These are phyloP conservation scores for Zygotorulaspora danielsina DNA, from an alignment of 805 yeast genomes.

Conservation along the genomic window DNA sequence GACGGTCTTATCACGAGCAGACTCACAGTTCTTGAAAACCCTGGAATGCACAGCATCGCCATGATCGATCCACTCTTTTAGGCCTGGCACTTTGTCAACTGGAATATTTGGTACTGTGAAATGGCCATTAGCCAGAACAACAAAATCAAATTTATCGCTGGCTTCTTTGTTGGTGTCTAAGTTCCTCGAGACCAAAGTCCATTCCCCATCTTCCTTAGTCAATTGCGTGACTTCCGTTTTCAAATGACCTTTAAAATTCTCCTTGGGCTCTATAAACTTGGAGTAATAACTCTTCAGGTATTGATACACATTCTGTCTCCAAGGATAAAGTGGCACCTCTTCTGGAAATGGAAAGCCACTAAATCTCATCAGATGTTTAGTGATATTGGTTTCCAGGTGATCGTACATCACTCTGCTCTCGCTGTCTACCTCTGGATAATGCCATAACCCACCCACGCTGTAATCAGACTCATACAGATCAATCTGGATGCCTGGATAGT, in stretches of 20 bases:
- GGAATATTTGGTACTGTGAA: conserved; percentile 41
- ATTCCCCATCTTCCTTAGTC: conserved; percentile 16
- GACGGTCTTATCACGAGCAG: conserved; percentile 35
- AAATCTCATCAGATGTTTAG: conserved; percentile 62
- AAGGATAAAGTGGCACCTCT: conserved; percentile 50
- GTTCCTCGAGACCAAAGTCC: conserved; percentile 13
- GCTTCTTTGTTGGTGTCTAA: conserved; percentile 22
- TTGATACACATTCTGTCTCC: conserved; percentile 53
- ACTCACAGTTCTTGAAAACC: conserved; percentile 34
- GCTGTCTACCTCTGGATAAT: conserved; percentile 39
- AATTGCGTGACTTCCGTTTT: conserved; percentile 23
- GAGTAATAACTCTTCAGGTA: conserved; percentile 57
- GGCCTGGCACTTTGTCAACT: conserved; percentile 32
- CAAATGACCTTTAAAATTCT: conserved; percentile 31
- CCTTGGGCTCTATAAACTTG: conserved; percentile 23
- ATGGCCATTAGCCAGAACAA: conserved; percentile 45
- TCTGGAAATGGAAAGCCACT: conserved; percentile 48
- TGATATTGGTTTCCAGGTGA: conserved; percentile 65
- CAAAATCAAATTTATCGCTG: conserved; percentile 38
- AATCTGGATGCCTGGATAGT: conserved; percentile 44
- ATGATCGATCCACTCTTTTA: conserved; percentile 35
- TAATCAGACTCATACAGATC: conserved; percentile 57
- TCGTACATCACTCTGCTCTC: conserved; percentile 51
- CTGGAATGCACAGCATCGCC: conserved; percentile 40
- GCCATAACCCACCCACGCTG: conserved; percentile 80